Base-by-base conservation (phyloP, 768 basidiomycete species). In the Rhizopogon rudus region DNA sequence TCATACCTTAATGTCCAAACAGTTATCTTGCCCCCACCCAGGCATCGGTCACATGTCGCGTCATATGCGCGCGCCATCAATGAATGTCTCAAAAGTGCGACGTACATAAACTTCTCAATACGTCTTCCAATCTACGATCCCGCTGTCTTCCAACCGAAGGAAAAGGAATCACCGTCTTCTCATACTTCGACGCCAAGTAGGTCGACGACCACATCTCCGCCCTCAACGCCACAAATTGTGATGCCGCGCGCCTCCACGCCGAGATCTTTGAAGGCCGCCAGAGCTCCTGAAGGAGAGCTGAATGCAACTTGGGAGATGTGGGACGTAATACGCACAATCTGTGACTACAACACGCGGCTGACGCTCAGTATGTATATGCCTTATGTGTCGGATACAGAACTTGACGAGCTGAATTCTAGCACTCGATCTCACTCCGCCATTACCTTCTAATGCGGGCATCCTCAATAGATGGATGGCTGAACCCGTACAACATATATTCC, bases 301-400 rank as follows among this genome's bases (percentile, higher is more conserved):
- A 85, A 86, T 62, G 80, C 77, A 6, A 92, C 90, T 0, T 99
- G 97, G 96, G 97, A 98, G 68, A 96, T 95, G 84, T 99, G 97
- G 97, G 97, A 98, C 68, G 80, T 88, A 45, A 91, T 99, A 55
- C 79, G 95, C 57, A 86, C 87, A 3, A 80, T 96, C 35, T 99
- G 97, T 69, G 87, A 87, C 55, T 96, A 94, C 69, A 84, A 82
- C 65, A 75, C 79, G 31, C 81, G 90, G 28, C 65, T 93, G 57
- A 86, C 86, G 2, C 65, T 91, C 54, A 86, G 91, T 93, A 68
- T 60, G 79, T 71, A 45, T 40, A 51, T 53, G 44, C 52, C 14
- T 51, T 29, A 40, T 49, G 41, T 44, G 37, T 44, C 55, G 20
- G 31, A 40, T 43, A 61, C 44, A 56, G 46, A 46, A n/a, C 35